These are phyloP conservation scores for Coniosporium apollinis DNA, from an alignment of 495 filamentous ascomycete species.

Conservation along the genomic window DNA sequence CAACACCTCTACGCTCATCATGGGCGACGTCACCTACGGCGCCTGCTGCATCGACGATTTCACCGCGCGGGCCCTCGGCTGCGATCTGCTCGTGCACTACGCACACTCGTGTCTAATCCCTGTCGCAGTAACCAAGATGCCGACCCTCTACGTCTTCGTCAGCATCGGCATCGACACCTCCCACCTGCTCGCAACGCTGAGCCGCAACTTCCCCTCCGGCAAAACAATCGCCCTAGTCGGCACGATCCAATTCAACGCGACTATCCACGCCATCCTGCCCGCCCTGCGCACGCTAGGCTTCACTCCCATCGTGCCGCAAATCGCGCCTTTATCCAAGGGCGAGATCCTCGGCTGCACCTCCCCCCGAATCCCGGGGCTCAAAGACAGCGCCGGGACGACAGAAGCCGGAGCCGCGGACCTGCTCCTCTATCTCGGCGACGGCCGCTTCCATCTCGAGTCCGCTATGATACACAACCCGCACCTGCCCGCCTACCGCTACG, in stretches of 20 bases:
- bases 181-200: slow-evolving; percentile 74
- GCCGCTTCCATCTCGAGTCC: slow-evolving; percentile 90
- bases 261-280: slow-evolving; percentile 65
- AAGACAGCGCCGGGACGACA: too few relatives aligned
- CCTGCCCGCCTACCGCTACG: slow-evolving; percentile 87
- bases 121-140: slow-evolving; percentile 85
- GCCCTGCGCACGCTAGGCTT: slow-evolving; percentile 68
- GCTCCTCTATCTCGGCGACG: slow-evolving; percentile 88
- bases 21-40: slow-evolving; percentile 98
- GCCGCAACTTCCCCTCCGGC: slow-evolving; percentile 67
- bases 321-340: slow-evolving; percentile 77
- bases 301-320: slow-evolving; percentile 73
- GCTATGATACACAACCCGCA: slow-evolving; percentile 96
- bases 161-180: slow-evolving; percentile 86
- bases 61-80: slow-evolving; percentile 83
- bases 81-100: slow-evolving; percentile 92
- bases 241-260: slow-evolving; percentile 97
- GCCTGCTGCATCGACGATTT: slow-evolving; percentile 99
- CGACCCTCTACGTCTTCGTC: slow-evolving; percentile 94
- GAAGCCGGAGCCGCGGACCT: too few relatives aligned
- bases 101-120: slow-evolving; percentile 94
- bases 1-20: slow-evolving; percentile 79
- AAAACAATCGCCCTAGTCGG: slow-evolving; percentile 86
- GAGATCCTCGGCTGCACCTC: slow-evolving; percentile 95
- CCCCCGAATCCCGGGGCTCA: slow-evolving; percentile 43